Conservation (phyloP, 1,284 basidiomycete genomes). For the Trichosporon ovoides region DNA sequence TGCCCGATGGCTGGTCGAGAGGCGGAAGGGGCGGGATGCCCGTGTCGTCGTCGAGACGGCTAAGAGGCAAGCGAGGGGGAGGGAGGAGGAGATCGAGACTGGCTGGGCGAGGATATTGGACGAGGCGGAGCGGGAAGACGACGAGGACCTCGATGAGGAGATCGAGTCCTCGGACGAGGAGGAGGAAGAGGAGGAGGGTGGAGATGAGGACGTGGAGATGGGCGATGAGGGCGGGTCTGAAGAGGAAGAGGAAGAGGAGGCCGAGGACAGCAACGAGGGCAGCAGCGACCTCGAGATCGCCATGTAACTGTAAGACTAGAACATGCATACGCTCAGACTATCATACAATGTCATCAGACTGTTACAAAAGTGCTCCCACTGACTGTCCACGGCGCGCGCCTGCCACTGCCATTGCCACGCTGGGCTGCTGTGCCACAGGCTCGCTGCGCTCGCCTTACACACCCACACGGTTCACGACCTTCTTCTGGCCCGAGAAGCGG, state of each 20-base stretch:
- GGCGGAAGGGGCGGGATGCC: conserved; percentile 27
- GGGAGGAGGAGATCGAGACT: conserved; percentile 22
- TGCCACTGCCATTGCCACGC: no score
- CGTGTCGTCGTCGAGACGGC: conserved; percentile 25
- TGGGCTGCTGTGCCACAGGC: background rate
- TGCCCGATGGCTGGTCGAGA: conserved; percentile 27
- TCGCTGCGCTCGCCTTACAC: conserved; percentile 24
- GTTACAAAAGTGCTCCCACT: conserved; percentile 9
- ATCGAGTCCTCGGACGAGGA: conserved; percentile 18
- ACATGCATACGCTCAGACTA: no score
- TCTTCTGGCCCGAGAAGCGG: conserved; percentile 71
- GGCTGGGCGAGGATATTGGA: conserved; percentile 22
- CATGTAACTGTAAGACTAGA: conserved; percentile 14
- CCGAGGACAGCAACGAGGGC: conserved; percentile 13
- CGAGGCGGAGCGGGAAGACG: conserved; percentile 13
- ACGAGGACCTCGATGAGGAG: conserved; percentile 18
- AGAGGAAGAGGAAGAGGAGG: conserved; percentile 51
- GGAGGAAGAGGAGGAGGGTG: conserved; percentile 17
- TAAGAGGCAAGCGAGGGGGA: conserved; percentile 27
- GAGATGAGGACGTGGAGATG: conserved; percentile 28
- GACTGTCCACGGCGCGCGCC: no score
- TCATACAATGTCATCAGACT: no score
- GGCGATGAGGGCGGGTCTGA: conserved; percentile 50
- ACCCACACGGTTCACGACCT: conserved; percentile 43
- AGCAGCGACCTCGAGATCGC: conserved; percentile 17